These are phyloP conservation scores for Penicillium psychrofluorescens DNA, from an alignment of 495 filamentous ascomycete species.

Conservation along the genomic window DNA sequence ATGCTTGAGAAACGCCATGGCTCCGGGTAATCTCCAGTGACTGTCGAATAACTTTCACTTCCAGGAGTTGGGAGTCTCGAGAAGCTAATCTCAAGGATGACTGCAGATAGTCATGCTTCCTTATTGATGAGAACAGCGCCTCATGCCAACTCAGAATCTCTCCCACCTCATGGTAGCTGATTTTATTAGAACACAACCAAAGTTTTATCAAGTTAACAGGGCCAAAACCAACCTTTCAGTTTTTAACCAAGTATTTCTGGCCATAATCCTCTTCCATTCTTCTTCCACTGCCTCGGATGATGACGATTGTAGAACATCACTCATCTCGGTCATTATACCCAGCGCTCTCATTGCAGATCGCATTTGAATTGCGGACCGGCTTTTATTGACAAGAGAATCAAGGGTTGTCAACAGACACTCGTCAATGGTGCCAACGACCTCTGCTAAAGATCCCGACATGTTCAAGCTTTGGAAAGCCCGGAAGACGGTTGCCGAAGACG, in stretches of 20 bases:
- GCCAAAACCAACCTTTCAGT: slow-evolving; percentile 53
- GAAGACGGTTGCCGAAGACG: slow-evolving; percentile 64
- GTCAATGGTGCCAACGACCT: slow-evolving; percentile 49
- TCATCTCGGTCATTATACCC: slow-evolving; percentile 72
- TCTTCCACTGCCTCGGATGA: slow-evolving; percentile 53
- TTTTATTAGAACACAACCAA: slow-evolving; percentile 14
- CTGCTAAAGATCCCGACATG: slow-evolving; percentile 48
- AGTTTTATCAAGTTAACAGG: neutral
- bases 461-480: slow-evolving; percentile 73
- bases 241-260: slow-evolving; percentile 69
- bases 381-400: slow-evolving; percentile 43
- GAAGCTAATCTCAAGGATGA: slow-evolving; percentile 46
- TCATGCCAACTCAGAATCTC: slow-evolving; percentile 76
- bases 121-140: slow-evolving; percentile 74
- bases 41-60: slow-evolving; percentile 64
- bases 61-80: slow-evolving; percentile 59
- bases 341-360: slow-evolving; percentile 61
- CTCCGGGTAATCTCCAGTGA: slow-evolving; percentile 67
- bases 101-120: slow-evolving; percentile 56
- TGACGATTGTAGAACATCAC: slow-evolving; percentile 60
- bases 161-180: slow-evolving; percentile 72
- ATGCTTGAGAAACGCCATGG: slow-evolving; percentile 78
- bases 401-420: slow-evolving; percentile 59
- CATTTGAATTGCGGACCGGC: slow-evolving; percentile 52
- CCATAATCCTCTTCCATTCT: slow-evolving; percentile 53